Percentiles rank a stretch among this genome's conserved stretches.
Conservation (phyloP, 495 filamentous ascomycete genomes). For the Margaritispora aquatica region DNA sequence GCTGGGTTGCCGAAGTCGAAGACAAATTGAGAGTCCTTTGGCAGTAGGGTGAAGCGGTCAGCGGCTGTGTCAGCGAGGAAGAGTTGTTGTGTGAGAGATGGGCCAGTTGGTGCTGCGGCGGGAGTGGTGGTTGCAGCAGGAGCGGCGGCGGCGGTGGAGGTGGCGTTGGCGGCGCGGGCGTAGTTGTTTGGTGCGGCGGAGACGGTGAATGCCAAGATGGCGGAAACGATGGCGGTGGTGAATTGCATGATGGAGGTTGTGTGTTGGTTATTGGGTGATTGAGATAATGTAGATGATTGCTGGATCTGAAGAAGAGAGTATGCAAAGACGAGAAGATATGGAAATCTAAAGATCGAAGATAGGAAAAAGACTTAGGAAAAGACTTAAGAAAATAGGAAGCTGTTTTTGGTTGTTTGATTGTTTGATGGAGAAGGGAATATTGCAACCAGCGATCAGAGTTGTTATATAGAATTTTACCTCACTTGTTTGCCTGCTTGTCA, state of each 20-base stretch:
- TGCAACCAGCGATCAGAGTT: not conserved
- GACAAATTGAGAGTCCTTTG: constrained; percentile 25
- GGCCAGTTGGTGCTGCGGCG: constrained; percentile 1
- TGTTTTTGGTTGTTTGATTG: constrained; percentile 16
- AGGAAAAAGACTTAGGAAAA: constrained; percentile 20
- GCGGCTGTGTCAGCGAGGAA: constrained; percentile 21
- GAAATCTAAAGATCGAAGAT: constrained; percentile 14
- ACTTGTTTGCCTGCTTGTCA: not conserved
- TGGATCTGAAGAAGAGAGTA: not conserved
- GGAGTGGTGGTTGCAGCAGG: constrained; percentile 1
- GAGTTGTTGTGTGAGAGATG: constrained; percentile 17
- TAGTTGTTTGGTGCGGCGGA: constrained; percentile 2
- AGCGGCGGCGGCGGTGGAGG: not conserved
- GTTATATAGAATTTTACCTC: not conserved
- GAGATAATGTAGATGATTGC: not conserved
- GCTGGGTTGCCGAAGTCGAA: constrained; percentile 24
- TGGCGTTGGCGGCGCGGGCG: not conserved
- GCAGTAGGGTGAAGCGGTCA: constrained; percentile 28
- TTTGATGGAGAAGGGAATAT: constrained; percentile 14
- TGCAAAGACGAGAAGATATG: constrained; percentile 1
- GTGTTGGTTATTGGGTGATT: constrained; percentile 1
- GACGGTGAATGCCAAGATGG: constrained; percentile 17
- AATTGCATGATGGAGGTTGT: constrained; percentile 19
- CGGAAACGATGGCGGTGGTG: constrained; percentile 16
- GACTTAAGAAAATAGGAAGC: constrained; percentile 12